Evolutionary conservation across 2,329 filamentous ascomycete genomes (phyloP).

Genomic region (Aspergillus flavus): DNA sequence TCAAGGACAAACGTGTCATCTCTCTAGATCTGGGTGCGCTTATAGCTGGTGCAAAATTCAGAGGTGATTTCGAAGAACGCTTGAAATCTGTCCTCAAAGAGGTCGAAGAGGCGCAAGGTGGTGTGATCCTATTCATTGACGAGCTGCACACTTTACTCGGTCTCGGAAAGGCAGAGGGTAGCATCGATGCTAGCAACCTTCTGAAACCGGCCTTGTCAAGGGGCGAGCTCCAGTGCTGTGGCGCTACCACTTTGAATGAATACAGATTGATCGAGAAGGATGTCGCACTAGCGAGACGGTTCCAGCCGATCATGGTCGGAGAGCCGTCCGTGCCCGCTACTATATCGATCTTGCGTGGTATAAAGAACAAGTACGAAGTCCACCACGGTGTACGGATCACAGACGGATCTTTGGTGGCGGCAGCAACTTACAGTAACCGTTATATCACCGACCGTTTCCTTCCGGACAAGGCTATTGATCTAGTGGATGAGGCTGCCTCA

Average conservation of each 20-base stretch:
- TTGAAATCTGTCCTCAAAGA: slow-evolving; percentile 89
- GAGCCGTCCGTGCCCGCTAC: slow-evolving; percentile 91
- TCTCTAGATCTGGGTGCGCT: slow-evolving; percentile 85
- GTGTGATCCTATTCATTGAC: slow-evolving; percentile 93
- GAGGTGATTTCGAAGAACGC: slow-evolving; percentile 94
- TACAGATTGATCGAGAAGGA: slow-evolving; percentile 96
- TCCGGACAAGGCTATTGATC: slow-evolving; percentile 94
- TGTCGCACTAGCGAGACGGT: slow-evolving; percentile 85
- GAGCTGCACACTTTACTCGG: slow-evolving; percentile 91
- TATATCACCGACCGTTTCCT: slow-evolving; percentile 97
- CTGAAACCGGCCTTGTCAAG: slow-evolving; percentile 91
- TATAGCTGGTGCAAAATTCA: slow-evolving; percentile 92
- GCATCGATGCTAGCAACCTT: slow-evolving; percentile 93
- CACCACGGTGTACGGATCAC: slow-evolving; percentile 96
- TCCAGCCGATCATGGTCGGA: slow-evolving; percentile 91
- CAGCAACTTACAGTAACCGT: slow-evolving; percentile 87
- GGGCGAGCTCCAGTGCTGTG: slow-evolving; percentile 92
- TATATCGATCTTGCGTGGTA: slow-evolving; percentile 90
- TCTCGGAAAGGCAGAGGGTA: slow-evolving; percentile 91
- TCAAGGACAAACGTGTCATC: slow-evolving; percentile 91
- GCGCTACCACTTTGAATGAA: slow-evolving; percentile 89
- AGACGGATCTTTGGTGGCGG: slow-evolving; percentile 86
- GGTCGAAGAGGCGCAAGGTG: slow-evolving; percentile 83
- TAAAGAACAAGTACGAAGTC: slow-evolving; percentile 97
- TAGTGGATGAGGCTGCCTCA: slow-evolving; percentile 94